Conservation (phyloP, 1,139 yeast species). For the Candida sp. region DNA sequence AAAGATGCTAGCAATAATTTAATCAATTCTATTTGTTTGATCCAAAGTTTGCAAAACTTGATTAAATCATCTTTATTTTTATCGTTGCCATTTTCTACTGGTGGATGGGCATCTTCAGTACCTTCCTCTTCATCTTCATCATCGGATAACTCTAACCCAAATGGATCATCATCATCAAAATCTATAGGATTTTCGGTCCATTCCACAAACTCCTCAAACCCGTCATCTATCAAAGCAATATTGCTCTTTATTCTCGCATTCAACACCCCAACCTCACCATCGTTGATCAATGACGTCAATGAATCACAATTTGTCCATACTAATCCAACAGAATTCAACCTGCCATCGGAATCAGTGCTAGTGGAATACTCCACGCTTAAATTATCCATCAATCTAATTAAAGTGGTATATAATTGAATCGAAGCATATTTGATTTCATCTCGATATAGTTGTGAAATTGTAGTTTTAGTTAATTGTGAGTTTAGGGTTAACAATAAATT, state of each 20-base stretch:
- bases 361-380: constrained; percentile 26
- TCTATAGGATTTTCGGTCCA: constrained; percentile 63
- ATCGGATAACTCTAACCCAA: constrained; percentile 30
- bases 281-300: constrained; percentile 32
- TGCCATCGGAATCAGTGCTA: constrained; percentile 22
- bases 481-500: constrained; percentile 46
- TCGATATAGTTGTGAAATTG: constrained; percentile 38
- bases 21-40: constrained; percentile 49
- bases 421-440: constrained; percentile 32
- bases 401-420: constrained; percentile 24
- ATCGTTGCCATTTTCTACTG: constrained; percentile 17
- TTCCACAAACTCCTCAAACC: constrained; percentile 59
- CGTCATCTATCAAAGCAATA: constrained; percentile 54
- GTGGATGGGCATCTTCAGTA: constrained; percentile 20
- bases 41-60: constrained; percentile 45
- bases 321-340: constrained; percentile 59
- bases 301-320: constrained; percentile 62
- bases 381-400: constrained; percentile 21
- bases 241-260: constrained; percentile 43
- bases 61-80: constrained; percentile 24
- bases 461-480: constrained; percentile 34
- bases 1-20: constrained; percentile 54
- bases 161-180: constrained; percentile 41
- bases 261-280: constrained; percentile 52
- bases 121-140: constrained; percentile 23